A percentile compares a stretch with the other conserved stretches of the same genome.
These are phyloP conservation scores for Canna indica DNA, from an alignment of 176 grass and related monocot species.

Conservation along the genomic window DNA sequence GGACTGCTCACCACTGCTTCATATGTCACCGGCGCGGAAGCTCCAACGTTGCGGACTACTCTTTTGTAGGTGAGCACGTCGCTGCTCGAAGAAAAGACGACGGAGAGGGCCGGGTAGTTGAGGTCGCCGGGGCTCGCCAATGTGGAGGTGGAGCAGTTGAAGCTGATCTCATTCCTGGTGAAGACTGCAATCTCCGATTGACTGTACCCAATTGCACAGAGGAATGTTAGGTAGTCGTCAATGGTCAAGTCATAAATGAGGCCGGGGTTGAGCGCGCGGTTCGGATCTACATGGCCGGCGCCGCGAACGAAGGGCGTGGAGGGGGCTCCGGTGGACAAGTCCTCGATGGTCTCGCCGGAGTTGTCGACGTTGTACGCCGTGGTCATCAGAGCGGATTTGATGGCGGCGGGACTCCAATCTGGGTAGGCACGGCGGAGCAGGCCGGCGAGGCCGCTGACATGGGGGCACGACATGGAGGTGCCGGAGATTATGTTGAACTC, in stretches of 20 bases:
- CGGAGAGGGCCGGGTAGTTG: constrained; percentile 74
- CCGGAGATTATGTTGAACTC: constrained; percentile 89
- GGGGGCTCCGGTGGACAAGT: constrained; percentile 42
- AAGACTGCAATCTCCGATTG: constrained; percentile 52
- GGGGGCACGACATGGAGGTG: constrained; percentile 83
- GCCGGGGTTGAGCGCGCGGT: constrained; percentile 56
- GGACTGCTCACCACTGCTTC: constrained; percentile 33
- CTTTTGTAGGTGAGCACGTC: constrained; percentile 52
- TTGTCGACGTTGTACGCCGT: constrained; percentile 78
- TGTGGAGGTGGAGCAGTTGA: constrained; percentile 45
- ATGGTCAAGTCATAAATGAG: constrained; percentile 61
- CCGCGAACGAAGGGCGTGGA: constrained; percentile 81
- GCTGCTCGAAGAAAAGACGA: constrained; percentile 47
- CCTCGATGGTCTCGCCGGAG: constrained; percentile 43
- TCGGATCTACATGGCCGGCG: constrained; percentile 74
- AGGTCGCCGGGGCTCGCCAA: constrained; percentile 49
- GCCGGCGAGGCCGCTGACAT: constrained; percentile 71
- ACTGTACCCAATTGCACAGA: constrained; percentile 59
- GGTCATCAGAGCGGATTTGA: constrained; percentile 83
- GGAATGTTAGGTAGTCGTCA: constrained; percentile 62
- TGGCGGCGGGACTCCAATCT: constrained; percentile 61
- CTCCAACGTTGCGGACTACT: constrained; percentile 62
- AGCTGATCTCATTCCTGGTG: constrained; percentile 29
- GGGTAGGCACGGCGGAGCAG: constrained; percentile 51
- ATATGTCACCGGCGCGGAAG: constrained; percentile 36